Evolutionary conservation across 306 rosid genomes (phyloP), one percentile per base, ranked within the genome.

Genomic region (Lathyrus oleraceus): DNA sequence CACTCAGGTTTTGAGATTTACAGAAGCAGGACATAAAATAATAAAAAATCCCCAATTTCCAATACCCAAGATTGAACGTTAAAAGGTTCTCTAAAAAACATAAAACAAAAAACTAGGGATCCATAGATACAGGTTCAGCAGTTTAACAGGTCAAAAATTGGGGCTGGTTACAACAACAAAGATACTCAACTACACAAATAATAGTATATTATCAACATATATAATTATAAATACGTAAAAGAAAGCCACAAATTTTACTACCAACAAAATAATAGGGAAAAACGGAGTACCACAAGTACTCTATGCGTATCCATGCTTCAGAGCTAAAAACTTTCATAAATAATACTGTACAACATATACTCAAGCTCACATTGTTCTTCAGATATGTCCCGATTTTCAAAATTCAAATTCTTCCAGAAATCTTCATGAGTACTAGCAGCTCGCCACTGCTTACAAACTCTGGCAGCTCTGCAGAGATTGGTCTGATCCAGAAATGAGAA

Each of bases 371-470:
- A 95, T 85, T 95, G 99, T 47, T 91, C 92, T 10, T 82, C 47
- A 52, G 99, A 87, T 73, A 95, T 91, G 80, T 85, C 91, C 42
- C 92, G 85, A 70, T 95, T 86, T 82, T 91, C 95, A 85, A 95
- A 91, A 85, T 87, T 83, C 84, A 95, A 87, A 76, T 81, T 79
- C 74, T 79, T 91, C 99, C 99, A 95, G 74, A 95, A 95, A 81
- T 95, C 99, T 79, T 89, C 99, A 76, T 95, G 99, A 36, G 95
- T 91, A 87, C 99, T 89, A 62, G 97, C 99, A 68, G 74, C 65
- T 77, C 89, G 87, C 99, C 99, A 95, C 76, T 95, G 99, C 81
- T 81, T 85, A 77, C 99, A 95, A 30, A 95, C 97, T 69, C 88
- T 78, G 64, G 97, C 97, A 58, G 97, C 99, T 86, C 76, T 86